Base-by-base conservation (phyloP, 257 asterid species). In the Petunia secreta region DNA sequence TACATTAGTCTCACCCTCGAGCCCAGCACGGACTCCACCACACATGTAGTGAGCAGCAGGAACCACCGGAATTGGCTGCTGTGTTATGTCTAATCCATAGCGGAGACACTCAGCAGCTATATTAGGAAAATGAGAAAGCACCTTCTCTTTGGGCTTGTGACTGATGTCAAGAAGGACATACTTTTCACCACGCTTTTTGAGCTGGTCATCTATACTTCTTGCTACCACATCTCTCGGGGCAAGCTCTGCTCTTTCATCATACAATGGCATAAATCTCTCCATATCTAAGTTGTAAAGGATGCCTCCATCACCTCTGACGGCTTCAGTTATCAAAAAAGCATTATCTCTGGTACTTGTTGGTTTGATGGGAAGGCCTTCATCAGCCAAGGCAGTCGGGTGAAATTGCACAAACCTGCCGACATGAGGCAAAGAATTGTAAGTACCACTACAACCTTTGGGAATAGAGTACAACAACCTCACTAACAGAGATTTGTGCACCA, bases 31-130 rank as follows among this genome's bases (percentile, higher is more conserved):
- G 15, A 96, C 98, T 38, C 99, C 99, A 6, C 99, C 99, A 7
- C 99, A 96, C 98, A 96, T 96, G 94, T 96, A 96, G 67, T 96
- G 99, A 40, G 99, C 99, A 0, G 99, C 99, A 1, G 99, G 99
- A 63, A 96, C 96, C 9, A 96, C 99, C 0, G 99, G 99, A 80
- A 96, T 96, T 0, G 97, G 97, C 63, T 91, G 90, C n/a, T 46
- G 80, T 55, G 98, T 96, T 52, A 96, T 96, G 94, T 96, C 99
- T 46, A 96, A 62, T 54, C 99, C 99, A 54, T 91, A 77, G n/a
- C 57, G 82, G 84, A 92, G 94, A 77, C 99, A 96, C 85, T 96
- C 99, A 0, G 97, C 89, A 34, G 98, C 98, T 55, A 96, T 91
- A 86, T 91, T 96, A 77, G 98, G 98, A 91, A 96, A 96, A 82